phyloP scores from a whole-genome alignment of 129 eudicot species.

The Tagetes patula region DNA sequence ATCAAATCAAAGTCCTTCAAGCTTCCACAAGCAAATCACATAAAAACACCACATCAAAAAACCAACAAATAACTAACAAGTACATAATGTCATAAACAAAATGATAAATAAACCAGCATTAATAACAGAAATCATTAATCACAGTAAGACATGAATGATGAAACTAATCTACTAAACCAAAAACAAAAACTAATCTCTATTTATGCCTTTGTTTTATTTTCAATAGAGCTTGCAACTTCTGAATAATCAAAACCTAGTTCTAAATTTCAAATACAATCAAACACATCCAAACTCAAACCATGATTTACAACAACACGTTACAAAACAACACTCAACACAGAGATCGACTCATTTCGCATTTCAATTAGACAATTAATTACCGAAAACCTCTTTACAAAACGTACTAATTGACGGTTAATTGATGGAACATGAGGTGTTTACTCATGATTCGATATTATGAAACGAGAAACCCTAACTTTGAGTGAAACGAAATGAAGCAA shows the following conservation, averaged over 20 bases:
- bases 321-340: neutral
- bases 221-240: neutral
- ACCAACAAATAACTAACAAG: conserved; percentile 12
- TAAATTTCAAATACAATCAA: neutral
- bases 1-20: conserved; percentile 27
- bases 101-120: too few species aligned
- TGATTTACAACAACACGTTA: neutral
- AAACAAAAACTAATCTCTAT: neutral
- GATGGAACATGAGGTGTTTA: neutral
- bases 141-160: conserved; percentile 11
- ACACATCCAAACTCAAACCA: conserved; percentile 14
- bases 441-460: neutral
- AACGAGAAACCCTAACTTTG: conserved; percentile 20
- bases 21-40: neutral
- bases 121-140: neutral
- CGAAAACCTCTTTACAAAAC: neutral
- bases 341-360: conserved; percentile 12
- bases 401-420: neutral
- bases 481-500: conserved; percentile 15
- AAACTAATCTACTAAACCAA: conserved; percentile 2
- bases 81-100: neutral
- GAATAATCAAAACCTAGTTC: neutral
- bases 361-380: neutral
- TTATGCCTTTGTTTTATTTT: too few species aligned
- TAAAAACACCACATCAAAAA: conserved; percentile 19